Conservation (phyloP, 192 early-diverging fungal species). For the Coemansia furcata region DNA sequence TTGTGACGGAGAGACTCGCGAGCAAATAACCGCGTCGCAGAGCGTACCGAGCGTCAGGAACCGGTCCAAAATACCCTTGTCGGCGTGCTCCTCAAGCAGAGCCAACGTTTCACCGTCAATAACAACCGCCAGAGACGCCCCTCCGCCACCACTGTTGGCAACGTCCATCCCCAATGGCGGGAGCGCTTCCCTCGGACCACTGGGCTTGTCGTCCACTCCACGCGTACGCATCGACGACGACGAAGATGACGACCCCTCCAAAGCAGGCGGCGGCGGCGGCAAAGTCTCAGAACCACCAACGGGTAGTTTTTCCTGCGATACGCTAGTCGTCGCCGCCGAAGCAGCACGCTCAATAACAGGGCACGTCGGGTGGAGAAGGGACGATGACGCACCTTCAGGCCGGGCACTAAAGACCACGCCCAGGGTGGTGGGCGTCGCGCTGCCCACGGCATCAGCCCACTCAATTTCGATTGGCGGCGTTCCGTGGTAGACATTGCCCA, state of each 20-base stretch:
- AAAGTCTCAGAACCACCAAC: conserved; percentile 3
- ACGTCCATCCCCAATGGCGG: neutral
- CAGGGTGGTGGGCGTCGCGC: neutral
- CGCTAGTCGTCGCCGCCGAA: conserved; percentile 34
- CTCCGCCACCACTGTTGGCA: neutral
- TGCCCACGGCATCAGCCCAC: conserved; percentile 6
- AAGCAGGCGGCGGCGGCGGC: conserved; percentile 26
- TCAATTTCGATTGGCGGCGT: neutral
- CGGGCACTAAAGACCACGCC: neutral
- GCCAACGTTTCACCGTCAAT: conserved; percentile 89
- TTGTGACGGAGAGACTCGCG: conserved; percentile 85
- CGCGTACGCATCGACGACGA: conserved; percentile 4
- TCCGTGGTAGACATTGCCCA: neutral
- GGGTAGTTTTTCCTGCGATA: conserved; percentile 21
- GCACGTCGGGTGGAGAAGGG: neutral
- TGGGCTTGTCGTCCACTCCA: neutral
- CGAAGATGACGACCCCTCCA: conserved; percentile 30
- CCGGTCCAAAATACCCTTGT: conserved; percentile 50
- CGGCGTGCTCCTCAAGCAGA: conserved; percentile 47
- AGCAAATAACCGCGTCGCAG: conserved; percentile 84
- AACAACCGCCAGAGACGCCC: conserved; percentile 65
- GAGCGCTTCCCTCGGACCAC: neutral
- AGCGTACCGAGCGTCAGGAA: conserved; percentile 74
- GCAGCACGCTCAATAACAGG: neutral
- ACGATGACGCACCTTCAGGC: neutral